These are phyloP conservation scores for Hypsizygus marmoreus DNA, from an alignment of 768 basidiomycete species.

Conservation along the genomic window DNA sequence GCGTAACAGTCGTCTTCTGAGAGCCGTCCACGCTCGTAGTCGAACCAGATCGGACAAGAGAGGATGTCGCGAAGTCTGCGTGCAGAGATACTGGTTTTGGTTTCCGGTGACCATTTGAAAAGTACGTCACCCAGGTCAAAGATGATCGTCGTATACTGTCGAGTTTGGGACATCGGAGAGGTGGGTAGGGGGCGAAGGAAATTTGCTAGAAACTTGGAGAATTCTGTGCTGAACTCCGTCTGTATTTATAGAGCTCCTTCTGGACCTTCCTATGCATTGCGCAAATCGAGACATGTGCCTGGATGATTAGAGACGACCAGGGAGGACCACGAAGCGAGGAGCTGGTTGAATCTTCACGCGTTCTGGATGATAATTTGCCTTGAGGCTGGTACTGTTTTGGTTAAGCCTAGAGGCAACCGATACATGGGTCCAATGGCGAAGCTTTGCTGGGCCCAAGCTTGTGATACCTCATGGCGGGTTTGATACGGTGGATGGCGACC, in stretches of 20 bases:
- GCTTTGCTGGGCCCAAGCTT: conserved; percentile 5
- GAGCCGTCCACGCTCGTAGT: conserved; percentile 52
- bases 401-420: conserved; percentile 7
- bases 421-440: conserved; percentile 9
- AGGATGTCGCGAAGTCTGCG: conserved; percentile 43
- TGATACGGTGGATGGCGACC: not conserved
- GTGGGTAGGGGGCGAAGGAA: not conserved
- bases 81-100: conserved; percentile 44
- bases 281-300: conserved; percentile 20
- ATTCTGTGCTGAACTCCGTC: not conserved
- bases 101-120: conserved; percentile 53
- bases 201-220: not conserved
- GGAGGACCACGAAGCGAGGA: conserved; percentile 7
- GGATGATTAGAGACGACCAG: conserved; percentile 7
- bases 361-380: conserved; percentile 17
- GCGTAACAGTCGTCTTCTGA: conserved; percentile 46
- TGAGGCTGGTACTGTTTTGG: conserved; percentile 17
- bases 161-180: conserved; percentile 10
- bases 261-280: not conserved
- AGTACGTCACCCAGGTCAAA: conserved; percentile 60
- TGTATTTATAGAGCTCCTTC: conserved; percentile 13
- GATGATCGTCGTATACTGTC: conserved; percentile 38
- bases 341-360: conserved; percentile 14
- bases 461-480: conserved; percentile 12
- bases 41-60: conserved; percentile 49